Conservation (phyloP, 2,329 filamentous ascomycete species). For the Aspergillus sp. region DNA sequence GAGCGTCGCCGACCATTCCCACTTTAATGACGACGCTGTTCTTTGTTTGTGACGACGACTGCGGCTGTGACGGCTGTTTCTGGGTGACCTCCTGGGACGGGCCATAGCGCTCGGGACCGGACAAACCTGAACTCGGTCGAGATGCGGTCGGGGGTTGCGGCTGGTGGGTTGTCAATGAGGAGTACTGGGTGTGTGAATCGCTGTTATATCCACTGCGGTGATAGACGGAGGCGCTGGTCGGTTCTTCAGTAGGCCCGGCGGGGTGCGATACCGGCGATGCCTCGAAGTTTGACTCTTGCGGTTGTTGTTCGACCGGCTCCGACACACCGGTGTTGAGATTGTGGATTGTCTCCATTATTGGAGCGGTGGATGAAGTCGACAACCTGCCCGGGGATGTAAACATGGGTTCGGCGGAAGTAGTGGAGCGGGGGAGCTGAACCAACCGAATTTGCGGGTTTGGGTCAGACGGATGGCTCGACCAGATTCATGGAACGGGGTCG, state of each 20-base stretch:
- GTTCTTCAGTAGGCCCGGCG: constrained; percentile 38
- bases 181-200: constrained; percentile 49
- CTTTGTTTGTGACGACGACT: constrained; percentile 31
- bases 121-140: constrained; percentile 52
- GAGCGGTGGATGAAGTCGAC: not conserved
- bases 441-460: constrained; percentile 18
- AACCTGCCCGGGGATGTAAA: constrained; percentile 10
- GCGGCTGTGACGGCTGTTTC: constrained; percentile 37
- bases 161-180: constrained; percentile 41
- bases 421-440: constrained; percentile 17
- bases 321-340: constrained; percentile 18
- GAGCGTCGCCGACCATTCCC: constrained; percentile 97
- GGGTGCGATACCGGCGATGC: constrained; percentile 19
- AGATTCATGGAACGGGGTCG: constrained; percentile 15
- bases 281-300: constrained; percentile 13
- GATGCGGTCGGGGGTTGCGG: constrained; percentile 36
- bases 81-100: constrained; percentile 49
- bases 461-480: constrained; percentile 12
- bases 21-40: constrained; percentile 94
- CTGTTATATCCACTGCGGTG: constrained; percentile 41
- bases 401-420: constrained; percentile 14
- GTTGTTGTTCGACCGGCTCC: constrained; percentile 18
- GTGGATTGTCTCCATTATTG: constrained; percentile 28
- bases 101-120: constrained; percentile 44
- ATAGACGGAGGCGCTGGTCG: constrained; percentile 20